Conservation (phyloP, 225 moss, liverwort and hornwort genomes). For the Rhytidiadelphus loreus region DNA sequence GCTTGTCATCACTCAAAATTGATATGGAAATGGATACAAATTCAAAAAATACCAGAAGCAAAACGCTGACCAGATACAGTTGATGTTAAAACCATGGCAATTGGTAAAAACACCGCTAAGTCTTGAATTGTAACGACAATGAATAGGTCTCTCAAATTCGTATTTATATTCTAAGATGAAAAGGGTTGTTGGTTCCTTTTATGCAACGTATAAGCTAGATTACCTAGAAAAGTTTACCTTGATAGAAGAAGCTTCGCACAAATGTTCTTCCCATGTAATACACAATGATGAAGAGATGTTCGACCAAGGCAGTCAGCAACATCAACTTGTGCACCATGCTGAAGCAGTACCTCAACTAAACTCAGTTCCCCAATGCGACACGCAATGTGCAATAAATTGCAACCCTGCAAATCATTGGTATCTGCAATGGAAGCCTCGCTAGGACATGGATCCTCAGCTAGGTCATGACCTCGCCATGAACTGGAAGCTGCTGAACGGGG, state of each 20-base stretch:
- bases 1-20: background rate
- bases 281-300: slow-evolving; percentile 73
- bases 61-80: background rate
- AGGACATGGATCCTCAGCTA: slow-evolving; percentile 12
- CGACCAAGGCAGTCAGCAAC: slow-evolving; percentile 53
- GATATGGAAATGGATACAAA: background rate
- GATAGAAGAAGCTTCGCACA: slow-evolving; percentile 81
- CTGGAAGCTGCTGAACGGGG: slow-evolving; percentile 30
- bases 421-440: slow-evolving; percentile 8
- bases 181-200: background rate
- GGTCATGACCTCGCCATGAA: slow-evolving; percentile 26
- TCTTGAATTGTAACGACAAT: background rate
- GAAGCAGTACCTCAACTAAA: slow-evolving; percentile 78
- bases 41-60: background rate
- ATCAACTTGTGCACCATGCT: slow-evolving; percentile 74
- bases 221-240: slow-evolving; percentile 7
- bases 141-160: background rate
- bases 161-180: background rate
- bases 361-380: slow-evolving; percentile 66
- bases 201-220: background rate
- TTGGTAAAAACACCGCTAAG: background rate
- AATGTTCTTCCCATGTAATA: slow-evolving; percentile 38
- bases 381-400: slow-evolving; percentile 66
- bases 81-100: background rate
- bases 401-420: slow-evolving; percentile 43